phyloP scores from a whole-genome alignment of 768 basidiomycete genomes.

The Dendrothele bispora region DNA sequence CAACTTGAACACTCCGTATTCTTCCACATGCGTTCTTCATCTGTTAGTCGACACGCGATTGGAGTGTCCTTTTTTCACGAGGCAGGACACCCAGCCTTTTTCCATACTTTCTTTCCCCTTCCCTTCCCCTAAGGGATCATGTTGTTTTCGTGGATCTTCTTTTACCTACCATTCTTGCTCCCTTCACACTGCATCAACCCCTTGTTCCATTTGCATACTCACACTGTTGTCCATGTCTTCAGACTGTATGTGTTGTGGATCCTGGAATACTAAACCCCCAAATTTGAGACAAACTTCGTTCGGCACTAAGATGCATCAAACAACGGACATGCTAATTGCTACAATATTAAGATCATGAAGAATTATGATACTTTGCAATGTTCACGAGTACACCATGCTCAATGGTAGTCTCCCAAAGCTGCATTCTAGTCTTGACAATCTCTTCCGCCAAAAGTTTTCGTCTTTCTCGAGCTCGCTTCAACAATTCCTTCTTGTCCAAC shows the following conservation, averaged over 20 bases:
- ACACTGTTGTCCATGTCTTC: too few species aligned
- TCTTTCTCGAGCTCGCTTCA: conserved; percentile 54
- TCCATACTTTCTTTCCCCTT: conserved; percentile 1
- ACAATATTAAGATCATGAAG: too few species aligned
- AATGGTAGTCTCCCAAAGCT: conserved; percentile 67
- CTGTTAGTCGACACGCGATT: too few species aligned
- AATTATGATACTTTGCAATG: conserved; percentile 30
- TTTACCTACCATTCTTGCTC: background rate
- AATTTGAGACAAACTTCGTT: background rate
- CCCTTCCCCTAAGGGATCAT: background rate
- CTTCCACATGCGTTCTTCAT: too few species aligned
- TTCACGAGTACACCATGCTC: conserved; percentile 50
- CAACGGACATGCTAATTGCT: too few species aligned
- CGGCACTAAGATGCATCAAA: too few species aligned
- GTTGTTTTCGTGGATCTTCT: background rate
- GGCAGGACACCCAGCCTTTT: too few species aligned
- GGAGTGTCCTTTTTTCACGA: too few species aligned
- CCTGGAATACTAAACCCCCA: conserved; percentile 30
- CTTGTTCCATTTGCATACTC: too few species aligned
- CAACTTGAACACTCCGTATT: too few species aligned
- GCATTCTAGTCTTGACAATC: conserved; percentile 59
- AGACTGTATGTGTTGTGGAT: conserved; percentile 22
- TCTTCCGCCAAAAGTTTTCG: conserved; percentile 51
- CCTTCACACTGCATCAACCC: too few species aligned
- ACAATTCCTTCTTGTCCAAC: conserved; percentile 41